Percentiles rank a stretch among this genome's conserved stretches.
Conservation (phyloP, 441 rosid genomes). For the Melastoma candidum region DNA sequence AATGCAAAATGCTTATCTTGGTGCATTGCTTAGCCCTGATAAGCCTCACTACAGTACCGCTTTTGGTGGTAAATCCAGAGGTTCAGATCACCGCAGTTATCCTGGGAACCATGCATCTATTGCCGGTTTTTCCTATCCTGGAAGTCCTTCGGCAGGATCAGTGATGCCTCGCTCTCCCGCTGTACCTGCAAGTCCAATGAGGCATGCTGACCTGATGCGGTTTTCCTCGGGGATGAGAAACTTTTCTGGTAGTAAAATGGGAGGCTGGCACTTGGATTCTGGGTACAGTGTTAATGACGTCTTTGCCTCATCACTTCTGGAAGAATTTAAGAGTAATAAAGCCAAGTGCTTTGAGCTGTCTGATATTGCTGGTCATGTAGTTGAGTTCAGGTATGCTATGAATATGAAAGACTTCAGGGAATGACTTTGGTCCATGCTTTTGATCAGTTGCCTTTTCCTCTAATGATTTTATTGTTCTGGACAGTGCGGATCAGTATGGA, state of each 20-base stretch:
- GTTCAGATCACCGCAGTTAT: conserved; percentile 46
- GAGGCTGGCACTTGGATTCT: conserved; percentile 54
- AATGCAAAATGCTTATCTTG: conserved; percentile 62
- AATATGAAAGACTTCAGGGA: neutral
- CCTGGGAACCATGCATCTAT: conserved; percentile 53
- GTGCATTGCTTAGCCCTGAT: conserved; percentile 44
- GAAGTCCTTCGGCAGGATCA: conserved; percentile 53
- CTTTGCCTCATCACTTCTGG: conserved; percentile 65
- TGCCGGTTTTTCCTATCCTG: conserved; percentile 58
- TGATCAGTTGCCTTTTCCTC: neutral
- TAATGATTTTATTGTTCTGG: conserved; percentile 1
- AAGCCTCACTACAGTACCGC: conserved; percentile 52
- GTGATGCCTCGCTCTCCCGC: conserved; percentile 45
- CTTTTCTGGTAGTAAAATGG: conserved; percentile 44
- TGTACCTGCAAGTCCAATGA: conserved; percentile 56
- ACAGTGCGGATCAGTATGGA: conserved; percentile 90
- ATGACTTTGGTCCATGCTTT: conserved; percentile 1
- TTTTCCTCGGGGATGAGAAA: conserved; percentile 46
- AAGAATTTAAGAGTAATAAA: conserved; percentile 79
- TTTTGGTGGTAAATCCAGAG: conserved; percentile 39
- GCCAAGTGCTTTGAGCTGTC: conserved; percentile 64
- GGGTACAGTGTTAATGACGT: conserved; percentile 35
- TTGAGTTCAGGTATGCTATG: conserved; percentile 61
- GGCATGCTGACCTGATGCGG: conserved; percentile 51
- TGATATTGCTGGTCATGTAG: conserved; percentile 71